Conservation (phyloP, 331 rosid genomes). For the Cucumis variabilis region DNA sequence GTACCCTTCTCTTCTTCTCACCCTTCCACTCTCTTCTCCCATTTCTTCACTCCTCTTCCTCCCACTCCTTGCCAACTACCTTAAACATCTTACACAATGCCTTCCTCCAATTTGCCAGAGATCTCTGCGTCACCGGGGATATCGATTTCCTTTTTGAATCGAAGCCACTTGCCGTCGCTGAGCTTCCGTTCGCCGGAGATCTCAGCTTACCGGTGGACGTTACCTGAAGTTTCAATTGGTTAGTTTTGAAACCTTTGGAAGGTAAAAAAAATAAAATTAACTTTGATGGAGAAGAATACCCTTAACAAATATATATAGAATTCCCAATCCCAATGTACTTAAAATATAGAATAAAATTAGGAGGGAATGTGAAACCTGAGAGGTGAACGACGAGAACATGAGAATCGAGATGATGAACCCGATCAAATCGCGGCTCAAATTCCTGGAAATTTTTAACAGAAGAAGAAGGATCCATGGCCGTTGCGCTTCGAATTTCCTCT, state of each 20-base stretch:
- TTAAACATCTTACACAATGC: no score
- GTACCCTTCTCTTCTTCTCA: neutral
- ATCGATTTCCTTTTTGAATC: neutral
- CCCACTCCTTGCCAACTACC: no score
- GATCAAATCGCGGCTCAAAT: constrained; percentile 48
- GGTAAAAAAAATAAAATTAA: no score
- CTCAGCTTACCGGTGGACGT: constrained; percentile 40
- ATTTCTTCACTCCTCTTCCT: no score
- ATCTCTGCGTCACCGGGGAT: constrained; percentile 18
- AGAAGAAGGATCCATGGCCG: neutral
- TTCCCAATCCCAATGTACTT: no score
- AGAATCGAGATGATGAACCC: constrained; percentile 43
- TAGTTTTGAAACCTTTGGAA: constrained; percentile 50
- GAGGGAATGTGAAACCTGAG: constrained; percentile 45
- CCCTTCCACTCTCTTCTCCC: neutral
- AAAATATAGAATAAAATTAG: no score
- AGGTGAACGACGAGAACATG: constrained; percentile 54
- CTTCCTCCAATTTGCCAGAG: constrained; percentile 20
- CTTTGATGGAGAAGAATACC: no score
- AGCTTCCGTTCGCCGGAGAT: constrained; percentile 51
- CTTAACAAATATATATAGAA: no score
- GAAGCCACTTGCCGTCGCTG: neutral
- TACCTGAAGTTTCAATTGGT: constrained; percentile 55
- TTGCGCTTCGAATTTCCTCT: neutral
- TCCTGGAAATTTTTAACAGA: constrained; percentile 37